Conservation (phyloP, 371 early-diverging fungal species). For the Mortierella sp. region DNA sequence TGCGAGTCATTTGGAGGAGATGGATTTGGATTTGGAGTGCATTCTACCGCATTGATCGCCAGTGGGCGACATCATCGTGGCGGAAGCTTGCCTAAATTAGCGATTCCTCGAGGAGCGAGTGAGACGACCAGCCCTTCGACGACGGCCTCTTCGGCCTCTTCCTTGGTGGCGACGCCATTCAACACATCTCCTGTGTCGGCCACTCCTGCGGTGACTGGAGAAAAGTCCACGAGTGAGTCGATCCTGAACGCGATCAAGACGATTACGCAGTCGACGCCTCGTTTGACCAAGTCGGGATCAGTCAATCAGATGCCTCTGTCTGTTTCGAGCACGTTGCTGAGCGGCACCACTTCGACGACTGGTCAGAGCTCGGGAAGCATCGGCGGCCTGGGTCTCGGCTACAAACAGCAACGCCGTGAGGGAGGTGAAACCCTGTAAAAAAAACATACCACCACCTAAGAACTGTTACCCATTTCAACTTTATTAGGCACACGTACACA, state of each 20-base stretch:
- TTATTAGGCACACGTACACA: background rate
- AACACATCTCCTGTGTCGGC: background rate
- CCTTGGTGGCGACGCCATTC: conserved; percentile 5
- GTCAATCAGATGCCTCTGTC: conserved; percentile 7
- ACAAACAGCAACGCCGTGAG: conserved; percentile 10
- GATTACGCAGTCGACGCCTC: conserved; percentile 51
- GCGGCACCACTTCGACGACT: background rate
- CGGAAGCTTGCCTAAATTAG: conserved; percentile 8
- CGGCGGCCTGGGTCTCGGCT: background rate
- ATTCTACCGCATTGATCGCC: background rate
- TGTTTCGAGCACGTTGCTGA: background rate
- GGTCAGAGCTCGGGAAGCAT: background rate
- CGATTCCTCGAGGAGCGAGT: background rate
- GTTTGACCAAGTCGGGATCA: conserved; percentile 23
- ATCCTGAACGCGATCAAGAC: conserved; percentile 49
- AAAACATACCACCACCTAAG: background rate
- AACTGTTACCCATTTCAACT: too few species aligned
- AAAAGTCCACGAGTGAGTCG: conserved; percentile 28
- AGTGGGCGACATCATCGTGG: background rate
- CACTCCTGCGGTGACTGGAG: background rate
- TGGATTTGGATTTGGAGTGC: background rate
- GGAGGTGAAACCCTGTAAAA: conserved; percentile 5
- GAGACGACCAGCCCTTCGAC: background rate
- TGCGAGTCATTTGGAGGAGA: background rate
- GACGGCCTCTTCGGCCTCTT: background rate